Percentiles rank a stretch among this genome's conserved stretches.
These are phyloP conservation scores for Ophiocordyceps camponoti-leonardi DNA, from an alignment of 2,329 filamentous ascomycete genomes.

Conservation along the genomic window DNA sequence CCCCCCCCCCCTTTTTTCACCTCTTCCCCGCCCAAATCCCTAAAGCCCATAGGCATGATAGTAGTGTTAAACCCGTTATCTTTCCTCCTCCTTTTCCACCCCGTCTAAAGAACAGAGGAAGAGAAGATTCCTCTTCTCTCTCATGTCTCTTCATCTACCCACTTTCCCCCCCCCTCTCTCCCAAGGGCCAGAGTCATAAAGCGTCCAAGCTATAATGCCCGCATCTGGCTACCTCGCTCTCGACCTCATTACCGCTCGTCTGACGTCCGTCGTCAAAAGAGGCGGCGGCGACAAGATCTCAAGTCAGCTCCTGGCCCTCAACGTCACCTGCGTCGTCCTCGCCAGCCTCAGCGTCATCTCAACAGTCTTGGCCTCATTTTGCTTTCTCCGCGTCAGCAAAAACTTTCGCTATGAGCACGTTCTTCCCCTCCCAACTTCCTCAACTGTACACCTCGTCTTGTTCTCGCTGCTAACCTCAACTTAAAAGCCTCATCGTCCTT, in stretches of 20 bases:
- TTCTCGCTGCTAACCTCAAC: neutral
- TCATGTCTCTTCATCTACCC: too few relatives aligned
- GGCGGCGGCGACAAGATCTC: neutral
- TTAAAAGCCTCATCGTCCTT: constrained; percentile 46
- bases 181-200: too few relatives aligned
- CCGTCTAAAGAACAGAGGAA: too few relatives aligned
- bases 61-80: too few relatives aligned
- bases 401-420: constrained; percentile 47
- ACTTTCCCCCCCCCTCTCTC: too few relatives aligned
- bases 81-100: too few relatives aligned
- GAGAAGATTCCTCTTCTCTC: too few relatives aligned
- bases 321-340: constrained; percentile 18
- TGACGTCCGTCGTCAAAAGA: neutral
- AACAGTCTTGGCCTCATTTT: constrained; percentile 43
- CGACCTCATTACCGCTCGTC: neutral
- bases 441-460: too few relatives aligned
- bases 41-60: too few relatives aligned
- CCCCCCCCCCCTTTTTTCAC: too few relatives aligned
- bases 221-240: neutral
- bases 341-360: constrained; percentile 37
- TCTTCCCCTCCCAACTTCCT: neutral
- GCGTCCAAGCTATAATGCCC: neutral
- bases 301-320: constrained; percentile 7
- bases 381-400: constrained; percentile 57
- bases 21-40: too few relatives aligned